phyloP scores from a whole-genome alignment of 2,329 filamentous ascomycete genomes.

The Sporothrix protearum region DNA sequence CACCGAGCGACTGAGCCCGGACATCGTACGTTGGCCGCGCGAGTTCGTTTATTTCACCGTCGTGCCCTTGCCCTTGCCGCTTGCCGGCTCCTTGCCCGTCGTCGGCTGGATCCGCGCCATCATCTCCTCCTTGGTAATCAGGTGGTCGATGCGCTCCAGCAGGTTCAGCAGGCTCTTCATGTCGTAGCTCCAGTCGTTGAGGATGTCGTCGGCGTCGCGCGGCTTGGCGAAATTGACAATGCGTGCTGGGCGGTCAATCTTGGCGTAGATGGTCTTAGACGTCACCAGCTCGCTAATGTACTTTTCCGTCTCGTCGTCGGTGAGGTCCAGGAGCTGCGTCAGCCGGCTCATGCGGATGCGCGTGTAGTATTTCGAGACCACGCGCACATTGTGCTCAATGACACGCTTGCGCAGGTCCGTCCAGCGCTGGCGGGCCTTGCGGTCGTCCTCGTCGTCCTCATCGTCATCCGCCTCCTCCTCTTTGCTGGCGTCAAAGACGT shows the following conservation, averaged over 20 bases:
- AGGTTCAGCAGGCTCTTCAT: slow-evolving; percentile 70
- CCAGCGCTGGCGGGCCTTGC: slow-evolving; percentile 83
- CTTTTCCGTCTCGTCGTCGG: slow-evolving; percentile 95
- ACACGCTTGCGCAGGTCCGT: slow-evolving; percentile 94
- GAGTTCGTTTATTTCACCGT: slow-evolving; percentile 40
- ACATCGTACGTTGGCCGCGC: background rate
- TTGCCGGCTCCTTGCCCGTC: slow-evolving; percentile 37
- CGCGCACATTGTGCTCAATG: slow-evolving; percentile 97
- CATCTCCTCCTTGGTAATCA: slow-evolving; percentile 99
- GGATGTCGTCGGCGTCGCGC: slow-evolving; percentile 86
- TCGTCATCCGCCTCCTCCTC: slow-evolving; percentile 51
- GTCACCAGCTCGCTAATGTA: slow-evolving; percentile 97
- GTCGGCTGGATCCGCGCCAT: slow-evolving; percentile 93
- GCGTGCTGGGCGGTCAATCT: slow-evolving; percentile 90
- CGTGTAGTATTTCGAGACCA: slow-evolving; percentile 98
- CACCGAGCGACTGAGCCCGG: background rate
- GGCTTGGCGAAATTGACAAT: slow-evolving; percentile 94
- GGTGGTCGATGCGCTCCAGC: slow-evolving; percentile 83
- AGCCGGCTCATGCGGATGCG: slow-evolving; percentile 89
- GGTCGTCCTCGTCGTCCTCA: slow-evolving; percentile 59
- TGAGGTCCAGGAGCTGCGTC: slow-evolving; percentile 84
- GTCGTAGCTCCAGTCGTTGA: slow-evolving; percentile 98
- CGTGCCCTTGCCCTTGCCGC: slow-evolving; percentile 38
- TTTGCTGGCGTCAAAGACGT: slow-evolving; percentile 72
- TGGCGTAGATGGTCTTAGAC: slow-evolving; percentile 95